These are phyloP conservation scores for Solanum hybrid DNA, from an alignment of 305 asterid genomes.

Conservation along the genomic window DNA sequence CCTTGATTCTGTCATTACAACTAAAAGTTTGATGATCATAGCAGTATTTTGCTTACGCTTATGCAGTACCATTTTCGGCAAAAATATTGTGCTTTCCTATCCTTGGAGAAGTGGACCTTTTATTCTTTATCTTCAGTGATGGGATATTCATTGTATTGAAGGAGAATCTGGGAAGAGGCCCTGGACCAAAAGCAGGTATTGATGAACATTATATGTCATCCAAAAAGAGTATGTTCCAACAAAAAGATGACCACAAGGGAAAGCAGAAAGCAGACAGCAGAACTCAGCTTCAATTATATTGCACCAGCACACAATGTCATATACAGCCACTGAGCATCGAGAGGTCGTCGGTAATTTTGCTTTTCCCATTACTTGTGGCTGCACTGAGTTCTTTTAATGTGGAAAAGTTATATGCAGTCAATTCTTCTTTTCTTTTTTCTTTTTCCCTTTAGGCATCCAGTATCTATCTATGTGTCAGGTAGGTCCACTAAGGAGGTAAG, in stretches of 20 bases:
- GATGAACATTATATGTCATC: neutral
- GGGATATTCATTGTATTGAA: constrained; percentile 1
- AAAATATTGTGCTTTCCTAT: neutral
- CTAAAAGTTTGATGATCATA: neutral
- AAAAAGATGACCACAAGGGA: neutral
- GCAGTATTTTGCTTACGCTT: neutral
- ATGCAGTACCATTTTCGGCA: neutral
- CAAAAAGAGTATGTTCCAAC: neutral
- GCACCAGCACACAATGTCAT: neutral
- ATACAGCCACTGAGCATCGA: neutral
- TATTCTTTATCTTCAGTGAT: neutral
- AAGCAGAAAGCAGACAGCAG: constrained; percentile 4
- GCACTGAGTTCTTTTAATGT: neutral
- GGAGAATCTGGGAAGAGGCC: neutral
- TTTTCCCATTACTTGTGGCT: neutral
- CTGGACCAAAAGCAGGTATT: constrained; percentile 4
- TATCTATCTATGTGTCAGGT: neutral
- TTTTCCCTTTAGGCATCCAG: neutral
- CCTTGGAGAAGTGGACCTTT: neutral
- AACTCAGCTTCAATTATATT: neutral
- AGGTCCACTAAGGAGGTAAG: neutral
- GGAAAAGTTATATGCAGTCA: neutral
- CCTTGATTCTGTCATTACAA: neutral
- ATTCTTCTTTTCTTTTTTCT: neutral
- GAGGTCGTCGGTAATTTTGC: neutral